Conservation (phyloP, 2,329 filamentous ascomycete species). For the Cladobotryum protrusum region DNA sequence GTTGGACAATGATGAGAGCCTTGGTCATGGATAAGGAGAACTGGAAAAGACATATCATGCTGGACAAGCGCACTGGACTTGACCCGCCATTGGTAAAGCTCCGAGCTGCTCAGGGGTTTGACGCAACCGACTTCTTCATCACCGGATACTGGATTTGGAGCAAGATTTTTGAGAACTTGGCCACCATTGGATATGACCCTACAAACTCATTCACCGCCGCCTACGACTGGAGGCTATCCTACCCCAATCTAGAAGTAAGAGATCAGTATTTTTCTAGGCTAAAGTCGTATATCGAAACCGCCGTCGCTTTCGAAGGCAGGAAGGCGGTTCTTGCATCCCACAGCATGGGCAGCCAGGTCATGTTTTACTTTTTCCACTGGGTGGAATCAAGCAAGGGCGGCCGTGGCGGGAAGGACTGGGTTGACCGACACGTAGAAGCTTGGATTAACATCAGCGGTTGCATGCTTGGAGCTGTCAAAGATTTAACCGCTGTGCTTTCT, state of each 20-base stretch:
- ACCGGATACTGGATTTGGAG: constrained; percentile 98
- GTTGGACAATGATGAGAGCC: constrained; percentile 98
- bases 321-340: constrained; percentile 87
- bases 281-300: constrained; percentile 85
- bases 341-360: constrained; percentile 95
- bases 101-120: constrained; percentile 89
- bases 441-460: constrained; percentile 99
- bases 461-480: constrained; percentile 93
- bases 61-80: constrained; percentile 84
- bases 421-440: constrained; percentile 80
- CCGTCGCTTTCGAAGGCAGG: constrained; percentile 62
- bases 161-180: constrained; percentile 95
- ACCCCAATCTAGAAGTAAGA: constrained; percentile 78
- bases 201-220: constrained; percentile 63
- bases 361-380: constrained; percentile 77
- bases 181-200: constrained; percentile 92
- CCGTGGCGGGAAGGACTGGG: constrained; percentile 78
- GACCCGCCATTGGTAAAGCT: constrained; percentile 89
- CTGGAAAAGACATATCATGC: constrained; percentile 97
- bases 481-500: constrained; percentile 80
- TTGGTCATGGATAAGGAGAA: constrained; percentile 85
- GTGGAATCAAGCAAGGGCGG: constrained; percentile 75
- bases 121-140: constrained; percentile 93
- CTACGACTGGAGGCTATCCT: constrained; percentile 90
- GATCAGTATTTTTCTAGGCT: constrained; percentile 92